Base-by-base conservation (phyloP, 768 basidiomycete genomes). In the Boletus pseudo-olivaceus region DNA sequence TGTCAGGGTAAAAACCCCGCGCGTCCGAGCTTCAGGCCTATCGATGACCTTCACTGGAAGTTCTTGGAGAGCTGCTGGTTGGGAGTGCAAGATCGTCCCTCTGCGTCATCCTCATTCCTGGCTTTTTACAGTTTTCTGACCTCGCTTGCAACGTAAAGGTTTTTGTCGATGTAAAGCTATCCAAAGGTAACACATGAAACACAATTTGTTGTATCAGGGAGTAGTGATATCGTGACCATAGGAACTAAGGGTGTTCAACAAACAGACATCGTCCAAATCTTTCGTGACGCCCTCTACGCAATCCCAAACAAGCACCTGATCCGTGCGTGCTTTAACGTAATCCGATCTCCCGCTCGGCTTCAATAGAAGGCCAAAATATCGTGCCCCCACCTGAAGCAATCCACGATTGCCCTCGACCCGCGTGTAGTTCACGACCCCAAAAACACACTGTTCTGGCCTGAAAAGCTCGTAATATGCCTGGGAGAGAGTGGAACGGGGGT, bases 281-380 rank as follows among this genome's bases (percentile, higher is more conserved):
- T 47, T 59, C n/a, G 46, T 60, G 27, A 55, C 20, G 8, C 11
- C 49, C 23, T 60, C 17, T 8, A 48, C 14, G 29, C 59, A 60
- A 19, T 40, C 11, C 53, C 48, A 60, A 9, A 60, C 53, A n/a
- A 60, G 59, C 6, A 60, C 58, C 10, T 9, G 23, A 27, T 60
- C 59, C 14, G 59, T 55, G 2, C 49, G 58, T 10, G 59, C 58
- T 60, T 60, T 60, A 10, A 60, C 40, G 38, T 59, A 60, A n/a
- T 42, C 34, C 7, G 35, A 44, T 19, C 41, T 37, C 38, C 53
- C 42, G 14, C 33, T 41, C 19, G 37, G 49, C 46, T 49, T 60
- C 34, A 60, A 45, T 19, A 60, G 20, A 26, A 60, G 37, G 17
- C 58, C 55, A 33, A 60, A 55, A 14, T 60, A 60, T 10, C 10